A percentile compares a stretch with the other conserved stretches of the same genome.
Evolutionary conservation across 306 rosid genomes (phyloP).

Genomic region (Lathyrus oleraceus): DNA sequence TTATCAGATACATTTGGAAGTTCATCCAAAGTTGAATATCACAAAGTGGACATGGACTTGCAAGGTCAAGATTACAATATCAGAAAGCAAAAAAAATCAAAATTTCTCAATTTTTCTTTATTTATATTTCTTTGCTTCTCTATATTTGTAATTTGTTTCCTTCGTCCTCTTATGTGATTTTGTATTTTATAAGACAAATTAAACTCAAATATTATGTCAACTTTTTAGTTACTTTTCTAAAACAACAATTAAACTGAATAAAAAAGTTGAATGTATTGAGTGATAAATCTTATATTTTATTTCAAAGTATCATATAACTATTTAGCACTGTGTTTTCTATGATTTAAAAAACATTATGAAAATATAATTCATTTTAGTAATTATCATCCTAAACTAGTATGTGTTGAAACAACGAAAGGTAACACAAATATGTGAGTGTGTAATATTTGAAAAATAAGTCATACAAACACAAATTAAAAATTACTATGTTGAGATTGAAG

Average conservation of each 20-base stretch:
- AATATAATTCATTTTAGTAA: too few relatives aligned
- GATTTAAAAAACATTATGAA: too few relatives aligned
- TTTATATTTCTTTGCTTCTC: neutral
- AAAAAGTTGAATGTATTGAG: neutral
- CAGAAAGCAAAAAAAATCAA: neutral
- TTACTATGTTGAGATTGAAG: too few relatives aligned
- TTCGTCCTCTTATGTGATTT: neutral
- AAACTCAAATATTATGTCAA: neutral
- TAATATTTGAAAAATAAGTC: too few relatives aligned
- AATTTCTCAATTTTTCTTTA: neutral
- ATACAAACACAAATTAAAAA: too few relatives aligned
- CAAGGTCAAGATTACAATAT: neutral
- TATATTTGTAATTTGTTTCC: neutral
- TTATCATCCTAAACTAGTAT: too few relatives aligned
- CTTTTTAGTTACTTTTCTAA: too few relatives aligned
- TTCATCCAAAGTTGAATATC: slow-evolving; percentile 35
- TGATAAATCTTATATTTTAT: neutral
- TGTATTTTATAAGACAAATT: neutral
- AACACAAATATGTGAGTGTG: too few relatives aligned
- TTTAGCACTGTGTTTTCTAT: too few relatives aligned
- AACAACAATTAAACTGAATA: neutral
- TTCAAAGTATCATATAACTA: too few relatives aligned
- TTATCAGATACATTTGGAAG: slow-evolving; percentile 30
- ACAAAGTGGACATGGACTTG: neutral
- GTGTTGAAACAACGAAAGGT: too few relatives aligned